Evolutionary conservation across 192 early-diverging fungal species (phyloP).

Genomic region (Coemansia sp.): DNA sequence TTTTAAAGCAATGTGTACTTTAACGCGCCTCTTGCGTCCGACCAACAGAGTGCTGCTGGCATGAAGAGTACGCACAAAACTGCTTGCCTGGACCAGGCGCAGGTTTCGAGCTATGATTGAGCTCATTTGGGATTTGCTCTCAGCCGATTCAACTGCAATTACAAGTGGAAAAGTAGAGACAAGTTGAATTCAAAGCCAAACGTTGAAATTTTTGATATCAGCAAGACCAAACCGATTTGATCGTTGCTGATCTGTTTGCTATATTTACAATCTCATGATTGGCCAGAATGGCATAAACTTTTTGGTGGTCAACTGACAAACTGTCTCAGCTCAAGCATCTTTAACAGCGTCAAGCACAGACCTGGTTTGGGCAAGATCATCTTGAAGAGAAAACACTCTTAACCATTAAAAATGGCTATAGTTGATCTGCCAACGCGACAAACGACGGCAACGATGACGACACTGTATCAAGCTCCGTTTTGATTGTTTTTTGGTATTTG

Average conservation of each 20-base stretch:
- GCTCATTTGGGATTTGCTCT: conserved; percentile 8
- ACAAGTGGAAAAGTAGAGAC: neutral
- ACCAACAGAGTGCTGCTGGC: conserved; percentile 22
- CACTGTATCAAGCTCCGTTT: too few species aligned
- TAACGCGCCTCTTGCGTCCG: conserved; percentile 27
- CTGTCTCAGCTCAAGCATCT: too few species aligned
- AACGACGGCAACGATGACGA: too few species aligned
- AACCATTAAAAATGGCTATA: too few species aligned
- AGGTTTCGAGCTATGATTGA: conserved; percentile 11
- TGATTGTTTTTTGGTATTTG: too few species aligned
- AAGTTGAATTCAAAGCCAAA: neutral
- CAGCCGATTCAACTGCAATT: neutral
- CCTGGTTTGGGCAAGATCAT: too few species aligned
- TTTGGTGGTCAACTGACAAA: too few species aligned
- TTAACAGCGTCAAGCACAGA: too few species aligned
- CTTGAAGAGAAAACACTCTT: too few species aligned
- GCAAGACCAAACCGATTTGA: neutral
- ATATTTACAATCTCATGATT: neutral
- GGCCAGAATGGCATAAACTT: too few species aligned
- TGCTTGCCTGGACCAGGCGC: conserved; percentile 8
- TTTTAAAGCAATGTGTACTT: neutral
- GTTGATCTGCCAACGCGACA: too few species aligned
- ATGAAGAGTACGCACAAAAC: conserved; percentile 20
- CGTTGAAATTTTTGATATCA: neutral
- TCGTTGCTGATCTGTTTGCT: neutral